Evolutionary conservation across 805 yeast genomes (phyloP), one percentile per base, ranked within the genome.

Genomic region (Candida anglica): DNA sequence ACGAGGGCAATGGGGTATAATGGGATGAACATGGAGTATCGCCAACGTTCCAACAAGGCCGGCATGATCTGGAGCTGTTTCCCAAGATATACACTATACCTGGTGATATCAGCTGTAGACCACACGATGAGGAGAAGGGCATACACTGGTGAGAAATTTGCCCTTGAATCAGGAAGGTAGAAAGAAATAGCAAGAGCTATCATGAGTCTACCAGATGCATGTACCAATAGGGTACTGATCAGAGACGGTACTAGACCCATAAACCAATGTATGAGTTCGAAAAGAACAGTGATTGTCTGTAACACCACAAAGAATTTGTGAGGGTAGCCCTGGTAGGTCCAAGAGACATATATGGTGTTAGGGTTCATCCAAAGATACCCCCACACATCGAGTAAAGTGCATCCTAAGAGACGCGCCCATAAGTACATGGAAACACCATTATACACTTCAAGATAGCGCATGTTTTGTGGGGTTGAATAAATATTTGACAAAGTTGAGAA

Each of bases 1-100:
- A 50, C 6, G 13, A 59, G 43, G 1, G 64, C 66, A 33, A 51
- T 22, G 1, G 65, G 65, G 33, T 60, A 60, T 26, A 60, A 40
- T 14, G 58, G 43, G 11, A 55, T 30, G 30, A 58, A 59, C 1
- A 53, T 42, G 20, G 53, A 43, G 43, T 60, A 59, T 19, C 66
- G 39, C 17, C 58, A 30, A 32, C 32, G 28, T 6, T 19, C 27
- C 14, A 28, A 10, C n/a, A 40, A 36, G 5, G 14, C n/a, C 9
- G 27, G 27, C 4, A 15, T 14, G 11, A 14, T n/a, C 7, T 6
- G 10, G 18, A 23, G 11, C 11, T 18, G 13, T 32, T 60, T 59
- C 27, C 42, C 28, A 3, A 43, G 44, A 32, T 56, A 58, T 37
- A 45, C 58, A 1, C 47, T 48, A 39, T 60, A 60, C 22, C 63